Percentiles rank a stretch among this genome's conserved stretches.
These are phyloP conservation scores for Perkinsus marinus DNA, from an alignment of 169 alveolate genomes.

Conservation along the genomic window DNA sequence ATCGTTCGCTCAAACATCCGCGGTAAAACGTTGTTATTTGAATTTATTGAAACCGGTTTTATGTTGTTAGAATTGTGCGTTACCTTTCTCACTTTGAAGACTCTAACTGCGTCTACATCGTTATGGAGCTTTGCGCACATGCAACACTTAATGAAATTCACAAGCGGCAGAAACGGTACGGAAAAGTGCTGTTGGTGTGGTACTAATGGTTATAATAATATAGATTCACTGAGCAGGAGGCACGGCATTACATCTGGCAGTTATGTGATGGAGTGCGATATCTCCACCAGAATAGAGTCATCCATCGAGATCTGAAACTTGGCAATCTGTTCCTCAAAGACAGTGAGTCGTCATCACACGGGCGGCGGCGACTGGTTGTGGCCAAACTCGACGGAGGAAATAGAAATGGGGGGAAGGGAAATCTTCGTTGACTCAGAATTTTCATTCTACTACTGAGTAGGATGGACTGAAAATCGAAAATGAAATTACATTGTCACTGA, in stretches of 20 bases:
- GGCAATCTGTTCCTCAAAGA: conserved; percentile 64
- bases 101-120: conserved; percentile 59
- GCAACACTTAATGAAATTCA: conserved; percentile 53
- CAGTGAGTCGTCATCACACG: conserved; percentile 48
- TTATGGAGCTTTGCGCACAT: conserved; percentile 62
- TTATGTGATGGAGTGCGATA: conserved; percentile 53
- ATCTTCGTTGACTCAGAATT: too few species aligned
- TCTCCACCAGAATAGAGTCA: conserved; percentile 52
- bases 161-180: conserved; percentile 51
- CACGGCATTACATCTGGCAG: conserved; percentile 52
- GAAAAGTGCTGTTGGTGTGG: neutral
- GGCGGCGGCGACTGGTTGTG: too few species aligned
- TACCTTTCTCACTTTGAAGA: conserved; percentile 68
- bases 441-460: too few species aligned
- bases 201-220: too few species aligned
- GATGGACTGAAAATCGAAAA: too few species aligned
- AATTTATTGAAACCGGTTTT: neutral
- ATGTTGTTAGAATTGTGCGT: conserved; percentile 37
- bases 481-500: too few species aligned
- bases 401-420: too few species aligned
- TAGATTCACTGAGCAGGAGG: conserved; percentile 32
- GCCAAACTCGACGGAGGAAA: too few species aligned
- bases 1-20: conserved; percentile 43
- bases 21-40: neutral
- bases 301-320: conserved; percentile 66